phyloP scores from a whole-genome alignment of 768 basidiomycete genomes.

The Xerocomellus intermedius region DNA sequence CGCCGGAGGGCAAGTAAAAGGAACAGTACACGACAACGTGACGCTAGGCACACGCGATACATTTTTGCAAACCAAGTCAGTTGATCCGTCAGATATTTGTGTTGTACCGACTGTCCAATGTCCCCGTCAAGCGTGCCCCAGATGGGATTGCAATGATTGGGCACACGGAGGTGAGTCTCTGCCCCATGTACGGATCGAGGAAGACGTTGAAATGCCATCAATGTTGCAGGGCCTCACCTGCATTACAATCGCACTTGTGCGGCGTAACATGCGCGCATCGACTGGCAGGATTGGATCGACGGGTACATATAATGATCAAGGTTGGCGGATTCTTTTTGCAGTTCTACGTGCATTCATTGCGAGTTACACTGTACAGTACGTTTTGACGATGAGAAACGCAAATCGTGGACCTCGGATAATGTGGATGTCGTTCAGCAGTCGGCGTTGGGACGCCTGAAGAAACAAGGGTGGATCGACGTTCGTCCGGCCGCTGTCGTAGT shows the following conservation, averaged over 20 bases:
- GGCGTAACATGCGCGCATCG: not conserved
- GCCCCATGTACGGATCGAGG: not conserved
- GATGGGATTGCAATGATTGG: not conserved
- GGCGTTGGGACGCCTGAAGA: not conserved
- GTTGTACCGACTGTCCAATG: not conserved
- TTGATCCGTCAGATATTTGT: not conserved
- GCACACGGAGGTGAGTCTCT: not conserved
- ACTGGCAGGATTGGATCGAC: not conserved
- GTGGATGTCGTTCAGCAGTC: not conserved
- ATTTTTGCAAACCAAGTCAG: not conserved
- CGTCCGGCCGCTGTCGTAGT: constrained; percentile 1
- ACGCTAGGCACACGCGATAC: not conserved
- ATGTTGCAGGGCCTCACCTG: not conserved
- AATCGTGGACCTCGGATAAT: not conserved
- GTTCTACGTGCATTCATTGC: not conserved
- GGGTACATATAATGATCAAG: not conserved
- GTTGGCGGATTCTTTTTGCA: not conserved
- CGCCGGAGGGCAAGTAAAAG: not conserved
- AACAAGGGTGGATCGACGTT: not conserved
- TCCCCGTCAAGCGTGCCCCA: not conserved
- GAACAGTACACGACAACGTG: too few relatives aligned
- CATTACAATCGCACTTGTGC: not conserved
- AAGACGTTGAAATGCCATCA: not conserved
- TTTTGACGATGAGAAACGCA: not conserved
- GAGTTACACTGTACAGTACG: not conserved